Base-by-base conservation (phyloP, 768 basidiomycete species). In the Rhodotorula graminis region DNA sequence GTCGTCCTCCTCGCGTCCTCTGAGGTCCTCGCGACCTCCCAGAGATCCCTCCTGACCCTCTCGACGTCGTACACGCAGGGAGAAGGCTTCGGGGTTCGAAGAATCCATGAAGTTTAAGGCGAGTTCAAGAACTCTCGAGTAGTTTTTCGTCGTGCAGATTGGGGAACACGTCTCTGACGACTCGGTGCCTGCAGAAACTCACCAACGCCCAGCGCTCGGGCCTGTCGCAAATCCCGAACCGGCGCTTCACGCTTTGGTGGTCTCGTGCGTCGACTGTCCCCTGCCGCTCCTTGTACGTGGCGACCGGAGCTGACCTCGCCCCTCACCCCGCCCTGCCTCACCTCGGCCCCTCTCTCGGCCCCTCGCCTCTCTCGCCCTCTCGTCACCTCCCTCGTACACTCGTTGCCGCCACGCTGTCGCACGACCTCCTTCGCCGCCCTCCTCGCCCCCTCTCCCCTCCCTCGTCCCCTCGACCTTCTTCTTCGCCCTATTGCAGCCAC, bases 151-250 rank as follows among this genome's bases (percentile, higher is more conserved):
- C n/a, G n/a, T n/a, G n/a, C n/a, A n/a, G n/a, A n/a, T n/a, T n/a
- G n/a, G n/a, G n/a, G n/a, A n/a, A n/a, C 81, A 76, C 67, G 33
- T 46, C 11, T 3, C 49, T 50, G 49, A 50, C 49, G 19, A 4
- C 25, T 9, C 9, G 33, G 37, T 21, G 19, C 25, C 16, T 60
- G 27, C 12, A 93, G 84, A 93, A 93, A 81, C 85, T 97, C 73
- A 98, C 96, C 62, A 99, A 98, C 79, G 96, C 96, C 19, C 96
- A 99, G 82, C 90, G 95, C 60, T 96, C 93, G 49, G 96, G 96
- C 91, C 83, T 95, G 57, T 92, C 92, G 80, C 93, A 95, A 81
- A 95, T 98, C 80, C 95, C 95, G 14, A 98, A 98, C 81, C 93
- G 95, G 88, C 91, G 77, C 21, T 97, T 97, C 84, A 98, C 95